Percentiles rank a stretch among this genome's conserved stretches.
Evolutionary conservation across 2,329 filamentous ascomycete genomes (phyloP).

Genomic region (Verticillium alfalfae): DNA sequence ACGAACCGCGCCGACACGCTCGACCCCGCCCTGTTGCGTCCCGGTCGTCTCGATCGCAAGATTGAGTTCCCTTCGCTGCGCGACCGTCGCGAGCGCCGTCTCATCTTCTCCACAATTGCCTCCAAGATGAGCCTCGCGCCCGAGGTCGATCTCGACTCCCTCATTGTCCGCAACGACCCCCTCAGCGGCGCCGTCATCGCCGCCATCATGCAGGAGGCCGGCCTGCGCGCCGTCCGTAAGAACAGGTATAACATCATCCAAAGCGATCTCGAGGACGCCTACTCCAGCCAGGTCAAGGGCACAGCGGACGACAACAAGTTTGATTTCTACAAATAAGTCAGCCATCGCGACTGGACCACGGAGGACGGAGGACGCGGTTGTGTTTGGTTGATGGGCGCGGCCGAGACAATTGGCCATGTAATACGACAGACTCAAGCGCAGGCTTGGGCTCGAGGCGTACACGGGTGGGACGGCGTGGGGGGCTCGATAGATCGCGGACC

Average conservation of each 20-base stretch:
- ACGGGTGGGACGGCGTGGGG: neutral
- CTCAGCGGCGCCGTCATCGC: slow-evolving; percentile 93
- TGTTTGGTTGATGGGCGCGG: neutral
- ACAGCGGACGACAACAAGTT: slow-evolving; percentile 65
- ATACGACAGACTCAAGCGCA: neutral
- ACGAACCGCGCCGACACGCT: slow-evolving; percentile 97
- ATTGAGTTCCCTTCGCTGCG: slow-evolving; percentile 97
- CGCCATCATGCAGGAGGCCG: slow-evolving; percentile 98
- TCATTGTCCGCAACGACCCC: slow-evolving; percentile 92
- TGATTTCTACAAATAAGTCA: slow-evolving; percentile 79
- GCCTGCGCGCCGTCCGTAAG: slow-evolving; percentile 88
- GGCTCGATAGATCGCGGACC: neutral
- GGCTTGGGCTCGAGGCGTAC: neutral
- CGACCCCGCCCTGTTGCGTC: slow-evolving; percentile 88
- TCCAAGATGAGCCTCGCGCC: slow-evolving; percentile 95
- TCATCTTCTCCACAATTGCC: slow-evolving; percentile 98
- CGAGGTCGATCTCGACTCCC: slow-evolving; percentile 90
- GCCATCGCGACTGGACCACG: neutral
- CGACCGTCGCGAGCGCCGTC: slow-evolving; percentile 86
- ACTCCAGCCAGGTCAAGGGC: slow-evolving; percentile 92
- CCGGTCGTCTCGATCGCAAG: slow-evolving; percentile 93
- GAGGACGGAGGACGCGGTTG: neutral
- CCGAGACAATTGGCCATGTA: neutral
- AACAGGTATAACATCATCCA: slow-evolving; percentile 99
- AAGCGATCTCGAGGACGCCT: slow-evolving; percentile 91